These are phyloP conservation scores for Coemansia sp. DNA, from an alignment of 192 early-diverging fungal species.

Conservation along the genomic window DNA sequence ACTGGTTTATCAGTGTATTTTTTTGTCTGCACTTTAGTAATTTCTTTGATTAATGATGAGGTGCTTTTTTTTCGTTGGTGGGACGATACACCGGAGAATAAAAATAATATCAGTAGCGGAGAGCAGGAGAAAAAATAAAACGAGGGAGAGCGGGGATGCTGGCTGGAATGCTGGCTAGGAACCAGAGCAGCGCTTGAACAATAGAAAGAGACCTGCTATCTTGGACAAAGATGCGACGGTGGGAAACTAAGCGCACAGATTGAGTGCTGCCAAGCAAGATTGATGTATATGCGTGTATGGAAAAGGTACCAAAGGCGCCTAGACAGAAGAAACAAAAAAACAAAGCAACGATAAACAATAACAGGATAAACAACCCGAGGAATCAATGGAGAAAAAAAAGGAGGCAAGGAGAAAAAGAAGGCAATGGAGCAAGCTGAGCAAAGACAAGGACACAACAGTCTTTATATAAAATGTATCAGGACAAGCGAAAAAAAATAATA, in stretches of 20 bases:
- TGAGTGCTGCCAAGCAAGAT: background rate
- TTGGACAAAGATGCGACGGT: background rate
- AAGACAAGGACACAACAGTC: background rate
- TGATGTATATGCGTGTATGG: background rate
- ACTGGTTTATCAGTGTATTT: background rate
- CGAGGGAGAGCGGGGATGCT: too few species aligned
- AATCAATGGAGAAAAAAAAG: background rate
- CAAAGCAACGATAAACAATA: background rate
- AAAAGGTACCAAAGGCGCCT: background rate
- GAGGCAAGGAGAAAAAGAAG: background rate
- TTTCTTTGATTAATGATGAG: constrained; percentile 1
- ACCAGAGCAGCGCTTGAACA: background rate
- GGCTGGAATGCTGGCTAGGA: background rate
- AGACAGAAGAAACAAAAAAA: background rate
- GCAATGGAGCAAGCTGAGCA: background rate
- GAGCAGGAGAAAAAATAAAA: background rate
- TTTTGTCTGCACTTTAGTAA: background rate
- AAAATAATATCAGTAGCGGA: background rate
- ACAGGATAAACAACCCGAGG: background rate
- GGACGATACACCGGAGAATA: background rate
- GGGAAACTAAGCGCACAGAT: background rate
- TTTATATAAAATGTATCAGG: constrained; percentile 7
- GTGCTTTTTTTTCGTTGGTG: background rate
- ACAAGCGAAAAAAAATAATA: background rate
- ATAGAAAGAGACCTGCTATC: background rate